phyloP scores from a whole-genome alignment of 164 flowering plant species.

The Vitis riparia region DNA sequence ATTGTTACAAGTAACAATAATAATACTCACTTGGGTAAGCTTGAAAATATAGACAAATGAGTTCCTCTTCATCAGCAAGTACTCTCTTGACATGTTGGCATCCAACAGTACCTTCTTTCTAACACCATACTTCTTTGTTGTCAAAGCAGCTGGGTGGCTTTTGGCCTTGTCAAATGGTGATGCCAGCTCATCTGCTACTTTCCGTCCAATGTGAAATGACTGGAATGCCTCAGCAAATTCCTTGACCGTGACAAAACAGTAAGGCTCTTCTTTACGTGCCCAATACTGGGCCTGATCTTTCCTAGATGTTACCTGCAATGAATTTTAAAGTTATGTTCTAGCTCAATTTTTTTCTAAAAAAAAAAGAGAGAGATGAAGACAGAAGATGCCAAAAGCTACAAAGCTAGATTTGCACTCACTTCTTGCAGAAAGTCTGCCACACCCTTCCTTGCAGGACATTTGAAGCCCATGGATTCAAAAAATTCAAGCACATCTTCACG shows the following conservation, averaged over 20 bases:
- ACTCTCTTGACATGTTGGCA: slow-evolving; percentile 51
- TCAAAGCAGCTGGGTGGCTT: slow-evolving; percentile 43
- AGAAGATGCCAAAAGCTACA: not conserved
- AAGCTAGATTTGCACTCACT: slow-evolving; percentile 27
- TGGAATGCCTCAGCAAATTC: slow-evolving; percentile 36
- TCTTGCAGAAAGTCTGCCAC: slow-evolving; percentile 78
- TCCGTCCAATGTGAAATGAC: slow-evolving; percentile 28
- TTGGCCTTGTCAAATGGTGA: slow-evolving; percentile 30
- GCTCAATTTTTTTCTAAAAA: too few species aligned
- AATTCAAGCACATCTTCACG: slow-evolving; percentile 66
- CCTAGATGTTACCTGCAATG: slow-evolving; percentile 44
- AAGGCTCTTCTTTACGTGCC: slow-evolving; percentile 25
- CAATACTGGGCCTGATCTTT: slow-evolving; percentile 53
- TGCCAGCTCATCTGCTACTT: slow-evolving; percentile 27
- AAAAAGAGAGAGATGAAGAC: not conserved
- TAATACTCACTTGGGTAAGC: slow-evolving; percentile 36
- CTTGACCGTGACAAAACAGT: slow-evolving; percentile 26
- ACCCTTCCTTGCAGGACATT: slow-evolving; percentile 68
- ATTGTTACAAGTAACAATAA: too few species aligned
- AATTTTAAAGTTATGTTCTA: not conserved
- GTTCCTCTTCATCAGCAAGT: slow-evolving; percentile 63
- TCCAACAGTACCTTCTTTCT: slow-evolving; percentile 48
- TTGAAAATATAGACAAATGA: slow-evolving; percentile 64
- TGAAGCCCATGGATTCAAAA: slow-evolving; percentile 67
- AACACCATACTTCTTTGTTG: slow-evolving; percentile 48